phyloP scores from a whole-genome alignment of 2,329 filamentous ascomycete species.

The Hypomyces rosellus region DNA sequence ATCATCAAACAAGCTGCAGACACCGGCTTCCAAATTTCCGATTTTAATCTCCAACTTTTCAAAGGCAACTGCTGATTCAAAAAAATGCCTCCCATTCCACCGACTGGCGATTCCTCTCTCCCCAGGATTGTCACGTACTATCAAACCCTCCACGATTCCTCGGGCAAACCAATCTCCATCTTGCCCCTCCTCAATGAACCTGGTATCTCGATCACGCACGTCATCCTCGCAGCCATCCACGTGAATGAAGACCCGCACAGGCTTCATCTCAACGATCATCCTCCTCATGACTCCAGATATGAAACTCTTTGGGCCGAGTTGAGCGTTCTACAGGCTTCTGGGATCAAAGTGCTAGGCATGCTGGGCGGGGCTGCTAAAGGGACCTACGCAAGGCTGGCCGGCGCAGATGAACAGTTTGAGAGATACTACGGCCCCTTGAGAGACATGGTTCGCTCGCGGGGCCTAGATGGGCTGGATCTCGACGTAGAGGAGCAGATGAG shows the following conservation, averaged over 20 bases:
- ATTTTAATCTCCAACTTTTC: no score
- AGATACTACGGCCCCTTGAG: conserved; percentile 64
- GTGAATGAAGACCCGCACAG: conserved; percentile 61
- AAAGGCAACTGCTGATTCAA: no score
- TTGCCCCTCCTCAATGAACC: conserved; percentile 45
- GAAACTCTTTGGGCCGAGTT: conserved; percentile 74
- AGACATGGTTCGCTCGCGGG: conserved; percentile 54
- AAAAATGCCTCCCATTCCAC: no score
- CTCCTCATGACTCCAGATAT: conserved; percentile 60
- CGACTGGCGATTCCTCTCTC: conserved; percentile 18
- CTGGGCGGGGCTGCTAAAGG: conserved; percentile 78
- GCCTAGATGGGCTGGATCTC: conserved; percentile 65
- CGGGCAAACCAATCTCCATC: conserved; percentile 43
- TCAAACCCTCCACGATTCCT: conserved; percentile 46
- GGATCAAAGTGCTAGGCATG: conserved; percentile 80
- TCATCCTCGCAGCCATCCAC: conserved; percentile 83
- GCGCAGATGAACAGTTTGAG: conserved; percentile 57
- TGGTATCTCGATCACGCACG: conserved; percentile 59
- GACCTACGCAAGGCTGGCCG: conserved; percentile 56
- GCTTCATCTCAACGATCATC: conserved; percentile 75
- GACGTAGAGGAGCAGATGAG: conserved; percentile 76
- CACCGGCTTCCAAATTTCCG: no score
- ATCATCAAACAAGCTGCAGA: no score
- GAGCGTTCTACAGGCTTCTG: conserved; percentile 60
- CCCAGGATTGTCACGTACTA: conserved; percentile 48